These are phyloP conservation scores for Vigna reflexopilosa DNA, from an alignment of 306 rosid species.

Conservation along the genomic window DNA sequence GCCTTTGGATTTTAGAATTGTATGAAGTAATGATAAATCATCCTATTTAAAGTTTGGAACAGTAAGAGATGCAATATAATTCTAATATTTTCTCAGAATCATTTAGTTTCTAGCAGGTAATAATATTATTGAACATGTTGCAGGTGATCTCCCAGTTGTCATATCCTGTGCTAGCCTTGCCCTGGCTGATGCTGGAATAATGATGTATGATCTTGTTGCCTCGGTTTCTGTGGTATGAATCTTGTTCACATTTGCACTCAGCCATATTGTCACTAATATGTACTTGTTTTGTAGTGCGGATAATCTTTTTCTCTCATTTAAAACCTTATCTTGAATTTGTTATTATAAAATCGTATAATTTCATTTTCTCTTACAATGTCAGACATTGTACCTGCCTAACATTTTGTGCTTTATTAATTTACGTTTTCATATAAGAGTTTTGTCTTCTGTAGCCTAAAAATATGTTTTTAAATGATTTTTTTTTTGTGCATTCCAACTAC, in stretches of 20 bases:
- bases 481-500: conserved; percentile 8
- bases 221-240: conserved; percentile 96
- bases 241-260: conserved; percentile 23
- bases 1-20: conserved; percentile 14
- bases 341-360: conserved; percentile 1
- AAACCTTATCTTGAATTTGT: not conserved
- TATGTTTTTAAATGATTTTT: not conserved
- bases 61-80: conserved; percentile 16
- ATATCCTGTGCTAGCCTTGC: conserved; percentile 99
- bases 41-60: conserved; percentile 32
- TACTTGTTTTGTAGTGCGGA: conserved; percentile 22
- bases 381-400: not conserved
- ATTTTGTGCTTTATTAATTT: conserved; percentile 23
- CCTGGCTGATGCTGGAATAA: conserved; percentile 96
- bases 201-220: conserved; percentile 93
- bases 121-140: conserved; percentile 37
- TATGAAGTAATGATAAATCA: not conserved
- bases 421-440: conserved; percentile 19
- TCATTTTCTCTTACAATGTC: conserved; percentile 5
- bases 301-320: not conserved
- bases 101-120: conserved; percentile 18
- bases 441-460: conserved; percentile 19
- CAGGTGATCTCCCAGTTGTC: conserved; percentile 93
- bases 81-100: not conserved
- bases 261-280: not conserved